Evolutionary conservation across 2,329 filamentous ascomycete genomes (phyloP), one percentile per base, ranked within the genome.

Genomic region (Ceratocystis albifundus): DNA sequence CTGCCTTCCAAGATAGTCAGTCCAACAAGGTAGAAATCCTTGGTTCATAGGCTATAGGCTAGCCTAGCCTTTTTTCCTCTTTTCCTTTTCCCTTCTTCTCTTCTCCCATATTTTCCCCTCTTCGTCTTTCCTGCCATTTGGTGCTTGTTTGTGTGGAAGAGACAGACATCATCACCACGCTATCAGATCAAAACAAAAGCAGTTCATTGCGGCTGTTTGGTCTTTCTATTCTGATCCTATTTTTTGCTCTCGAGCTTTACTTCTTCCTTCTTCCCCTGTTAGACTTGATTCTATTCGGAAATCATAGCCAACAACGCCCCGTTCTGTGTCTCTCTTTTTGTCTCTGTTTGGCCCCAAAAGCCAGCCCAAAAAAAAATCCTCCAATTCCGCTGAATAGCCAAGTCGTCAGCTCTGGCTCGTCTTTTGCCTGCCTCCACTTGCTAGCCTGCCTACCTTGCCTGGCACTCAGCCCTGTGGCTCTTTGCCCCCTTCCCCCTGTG

Each of bases 351-450:
- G 25, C n/a, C 48, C 17, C 48, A 20, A 41, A 50, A 50, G 48
- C 48, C n/a, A 50, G 48, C 48, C n/a, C n/a, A 50, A n/a, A 20
- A 50, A 50, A 50, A 50, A 50, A 20, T 22, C 48, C n/a, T 50
- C n/a, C n/a, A 50, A 50, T 4, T 50, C 61, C 61, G 28, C 61
- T 63, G 12, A 22, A 25, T 3, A 15, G n/a, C 36, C 10, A 17
- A 62, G 36, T 41, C 36, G 57, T 22, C 57, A 61, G 57, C 30
- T 61, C 22, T 61, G n/a, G 57, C 57, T 50, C 41, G 15, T 30
- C 22, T 46, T 66, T 46, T 67, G 62, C 53, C 48, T 64, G 61
- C 62, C 68, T 69, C 36, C 36, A 41, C 36, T 41, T 41, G 36
- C 36, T 41, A 41, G 36, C 36, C 36, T 41, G 36, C 36, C 36